Conservation (phyloP, 345 rosid species). For the Cardiospermum halicacabum region DNA sequence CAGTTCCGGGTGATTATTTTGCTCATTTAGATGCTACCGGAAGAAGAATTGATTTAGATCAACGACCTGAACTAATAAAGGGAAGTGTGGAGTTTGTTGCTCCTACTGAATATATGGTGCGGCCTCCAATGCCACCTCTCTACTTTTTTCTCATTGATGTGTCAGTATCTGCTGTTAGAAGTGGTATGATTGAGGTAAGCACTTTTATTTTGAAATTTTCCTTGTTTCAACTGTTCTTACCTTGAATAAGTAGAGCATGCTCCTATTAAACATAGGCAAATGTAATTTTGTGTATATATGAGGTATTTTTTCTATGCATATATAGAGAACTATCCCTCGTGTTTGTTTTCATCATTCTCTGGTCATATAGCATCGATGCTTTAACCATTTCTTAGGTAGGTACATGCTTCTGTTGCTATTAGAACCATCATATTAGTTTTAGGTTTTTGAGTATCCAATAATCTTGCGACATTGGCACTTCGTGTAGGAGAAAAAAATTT, state of each 20-base stretch:
- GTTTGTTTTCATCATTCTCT: not conserved
- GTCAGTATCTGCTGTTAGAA: conserved; percentile 79
- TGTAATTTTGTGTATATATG: not conserved
- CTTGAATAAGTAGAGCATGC: not conserved
- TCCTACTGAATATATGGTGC: conserved; percentile 99
- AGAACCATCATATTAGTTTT: not conserved
- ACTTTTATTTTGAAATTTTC: conserved; percentile 15
- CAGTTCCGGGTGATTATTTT: conserved; percentile 95
- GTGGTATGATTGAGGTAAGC: conserved; percentile 97
- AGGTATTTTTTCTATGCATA: not conserved
- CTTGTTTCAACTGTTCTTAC: conserved; percentile 1
- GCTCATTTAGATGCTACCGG: conserved; percentile 90
- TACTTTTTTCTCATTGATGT: conserved; percentile 98
- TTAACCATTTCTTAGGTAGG: not conserved
- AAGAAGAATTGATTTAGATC: conserved; percentile 84
- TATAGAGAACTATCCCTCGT: not conserved
- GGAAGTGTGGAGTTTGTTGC: conserved; percentile 97
- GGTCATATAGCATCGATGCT: not conserved
- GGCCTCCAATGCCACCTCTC: conserved; percentile 98
- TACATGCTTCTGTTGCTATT: not conserved
- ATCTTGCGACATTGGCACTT: not conserved
- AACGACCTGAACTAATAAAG: conserved; percentile 88
- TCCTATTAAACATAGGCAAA: not conserved
- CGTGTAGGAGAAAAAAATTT: not conserved
- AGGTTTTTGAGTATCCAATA: not conserved